Evolutionary conservation across 805 yeast genomes (phyloP).

Genomic region (Kodamaea kaohsiungensis): DNA sequence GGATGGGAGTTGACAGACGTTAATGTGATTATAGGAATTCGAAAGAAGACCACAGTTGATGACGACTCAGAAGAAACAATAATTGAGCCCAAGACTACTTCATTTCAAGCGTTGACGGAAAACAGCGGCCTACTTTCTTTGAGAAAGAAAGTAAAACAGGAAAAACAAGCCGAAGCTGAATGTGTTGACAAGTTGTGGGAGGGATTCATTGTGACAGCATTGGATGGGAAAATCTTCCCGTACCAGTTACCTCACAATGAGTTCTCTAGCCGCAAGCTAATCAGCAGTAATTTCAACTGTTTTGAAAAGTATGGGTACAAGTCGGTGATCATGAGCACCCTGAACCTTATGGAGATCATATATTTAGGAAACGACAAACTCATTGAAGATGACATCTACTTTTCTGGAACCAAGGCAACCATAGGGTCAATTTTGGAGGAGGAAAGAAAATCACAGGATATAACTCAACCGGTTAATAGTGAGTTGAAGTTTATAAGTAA

Average conservation of each 20-base stretch:
- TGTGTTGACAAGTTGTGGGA: conserved; percentile 53
- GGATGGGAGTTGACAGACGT: conserved; percentile 80
- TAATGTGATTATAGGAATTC: conserved; percentile 68
- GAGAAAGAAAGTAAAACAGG: conserved; percentile 16
- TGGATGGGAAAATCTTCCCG: conserved; percentile 60
- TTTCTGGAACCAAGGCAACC: conserved; percentile 37
- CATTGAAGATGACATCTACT: conserved; percentile 58
- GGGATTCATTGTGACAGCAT: conserved; percentile 71
- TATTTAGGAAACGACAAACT: conserved; percentile 77
- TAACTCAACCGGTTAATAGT: conserved; percentile 30
- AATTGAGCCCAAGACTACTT: not conserved
- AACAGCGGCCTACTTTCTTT: conserved; percentile 21
- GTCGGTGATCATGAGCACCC: conserved; percentile 72
- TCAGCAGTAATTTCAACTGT: conserved; percentile 60
- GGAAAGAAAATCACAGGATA: conserved; percentile 10
- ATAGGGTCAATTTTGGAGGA: conserved; percentile 22
- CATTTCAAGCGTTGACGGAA: conserved; percentile 10
- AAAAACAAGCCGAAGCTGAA: not conserved
- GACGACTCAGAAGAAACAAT: conserved; percentile 20
- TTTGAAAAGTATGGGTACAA: conserved; percentile 74
- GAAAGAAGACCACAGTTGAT: conserved; percentile 23
- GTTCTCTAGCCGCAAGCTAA: conserved; percentile 36
- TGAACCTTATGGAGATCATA: conserved; percentile 68
- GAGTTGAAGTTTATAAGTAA: conserved; percentile 56
- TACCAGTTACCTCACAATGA: conserved; percentile 52